phyloP scores from a whole-genome alignment of 805 yeast genomes.

The Isabelozyma gotoi region DNA sequence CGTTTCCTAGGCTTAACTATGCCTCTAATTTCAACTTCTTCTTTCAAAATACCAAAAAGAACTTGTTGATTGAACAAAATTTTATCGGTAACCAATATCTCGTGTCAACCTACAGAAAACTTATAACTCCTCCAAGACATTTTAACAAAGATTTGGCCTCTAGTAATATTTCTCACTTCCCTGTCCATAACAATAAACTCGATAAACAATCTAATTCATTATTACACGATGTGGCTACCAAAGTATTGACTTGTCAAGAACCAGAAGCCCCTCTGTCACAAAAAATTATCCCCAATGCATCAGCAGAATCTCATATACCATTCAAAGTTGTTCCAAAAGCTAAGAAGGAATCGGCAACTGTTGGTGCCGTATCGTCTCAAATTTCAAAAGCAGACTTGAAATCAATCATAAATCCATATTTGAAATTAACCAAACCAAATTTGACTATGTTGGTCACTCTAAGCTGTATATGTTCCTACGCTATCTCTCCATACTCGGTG shows the following conservation, averaged over 20 bases:
- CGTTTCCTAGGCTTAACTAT: slow-evolving; percentile 20
- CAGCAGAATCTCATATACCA: slow-evolving; percentile 43
- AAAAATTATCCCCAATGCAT: slow-evolving; percentile 9
- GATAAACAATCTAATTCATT: slow-evolving; percentile 9
- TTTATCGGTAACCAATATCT: slow-evolving; percentile 33
- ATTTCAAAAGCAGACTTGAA: slow-evolving; percentile 23
- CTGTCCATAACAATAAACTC: not conserved
- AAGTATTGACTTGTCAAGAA: slow-evolving; percentile 46
- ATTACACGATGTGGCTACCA: slow-evolving; percentile 42
- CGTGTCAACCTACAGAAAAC: slow-evolving; percentile 6
- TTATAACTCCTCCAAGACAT: slow-evolving; percentile 8
- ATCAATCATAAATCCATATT: slow-evolving; percentile 56
- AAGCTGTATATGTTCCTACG: slow-evolving; percentile 91
- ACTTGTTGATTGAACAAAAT: slow-evolving; percentile 27
- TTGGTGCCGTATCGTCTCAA: not conserved
- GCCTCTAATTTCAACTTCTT: slow-evolving; percentile 34
- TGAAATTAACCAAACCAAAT: slow-evolving; percentile 87
- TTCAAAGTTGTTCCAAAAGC: slow-evolving; percentile 53
- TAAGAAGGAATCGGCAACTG: not conserved
- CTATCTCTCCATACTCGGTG: slow-evolving; percentile 82
- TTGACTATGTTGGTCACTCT: slow-evolving; percentile 84
- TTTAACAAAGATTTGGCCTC: slow-evolving; percentile 1
- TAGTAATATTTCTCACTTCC: not conserved
- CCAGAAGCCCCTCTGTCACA: slow-evolving; percentile 26
- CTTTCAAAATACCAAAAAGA: slow-evolving; percentile 33